Conservation (phyloP, 208 protist genomes). For the Leishmania amazonensis region DNA sequence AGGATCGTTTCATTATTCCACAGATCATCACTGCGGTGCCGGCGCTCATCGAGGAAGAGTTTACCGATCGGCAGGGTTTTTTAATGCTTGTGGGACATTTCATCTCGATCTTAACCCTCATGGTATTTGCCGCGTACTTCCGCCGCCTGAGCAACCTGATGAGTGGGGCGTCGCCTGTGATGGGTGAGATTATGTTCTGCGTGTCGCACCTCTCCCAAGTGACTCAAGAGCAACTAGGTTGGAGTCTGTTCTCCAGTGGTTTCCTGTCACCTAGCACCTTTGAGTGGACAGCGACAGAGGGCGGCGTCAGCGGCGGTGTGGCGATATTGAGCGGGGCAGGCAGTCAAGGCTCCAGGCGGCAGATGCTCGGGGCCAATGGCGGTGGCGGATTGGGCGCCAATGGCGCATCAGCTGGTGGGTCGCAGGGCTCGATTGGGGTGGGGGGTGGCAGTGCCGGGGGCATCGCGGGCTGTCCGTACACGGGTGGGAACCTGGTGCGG, state of each 20-base stretch:
- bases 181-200: conserved; percentile 32
- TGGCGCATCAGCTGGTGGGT: not conserved
- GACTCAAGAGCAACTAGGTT: conserved; percentile 40
- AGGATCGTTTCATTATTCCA: conserved; percentile 30
- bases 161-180: conserved; percentile 31
- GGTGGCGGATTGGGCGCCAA: not conserved
- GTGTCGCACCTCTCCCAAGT: conserved; percentile 30
- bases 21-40: conserved; percentile 9
- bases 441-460: not conserved
- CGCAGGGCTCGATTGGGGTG: conserved; percentile 1
- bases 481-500: conserved; percentile 19
- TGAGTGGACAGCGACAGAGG: conserved; percentile 12
- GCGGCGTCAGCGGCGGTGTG: conserved; percentile 1
- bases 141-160: conserved; percentile 28
- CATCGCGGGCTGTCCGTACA: not conserved
- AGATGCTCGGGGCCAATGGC: not conserved
- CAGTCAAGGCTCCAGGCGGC: not conserved
- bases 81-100: conserved; percentile 20
- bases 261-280: conserved; percentile 14
- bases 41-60: not conserved
- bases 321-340: not conserved
- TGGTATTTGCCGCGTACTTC: conserved; percentile 22
- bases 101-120: conserved; percentile 8
- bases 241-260: conserved; percentile 25
- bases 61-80: not conserved